A percentile compares a stretch with the other conserved stretches of the same genome.
These are phyloP conservation scores for Hammondia hammondi DNA, from an alignment of 169 alveolate genomes.

Conservation along the genomic window DNA sequence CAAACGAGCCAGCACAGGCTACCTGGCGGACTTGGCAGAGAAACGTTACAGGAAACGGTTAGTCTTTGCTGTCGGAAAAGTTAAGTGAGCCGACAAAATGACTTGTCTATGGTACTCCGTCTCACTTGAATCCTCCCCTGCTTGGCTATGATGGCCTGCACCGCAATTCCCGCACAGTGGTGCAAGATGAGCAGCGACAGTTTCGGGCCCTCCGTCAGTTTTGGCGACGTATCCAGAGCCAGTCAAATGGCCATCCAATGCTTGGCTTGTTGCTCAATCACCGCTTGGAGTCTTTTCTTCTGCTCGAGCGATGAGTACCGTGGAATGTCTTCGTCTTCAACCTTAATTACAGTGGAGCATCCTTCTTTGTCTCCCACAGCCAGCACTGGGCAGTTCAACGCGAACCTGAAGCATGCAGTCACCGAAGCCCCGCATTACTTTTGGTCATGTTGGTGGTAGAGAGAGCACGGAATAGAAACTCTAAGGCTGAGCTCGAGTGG, in stretches of 20 bases:
- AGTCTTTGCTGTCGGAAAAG: too few species aligned
- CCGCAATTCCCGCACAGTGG: too few species aligned
- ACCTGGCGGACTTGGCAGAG: too few species aligned
- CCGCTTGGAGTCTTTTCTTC: constrained; percentile 43
- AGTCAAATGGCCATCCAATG: background rate
- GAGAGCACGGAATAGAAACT: background rate
- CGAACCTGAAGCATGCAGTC: constrained; percentile 81
- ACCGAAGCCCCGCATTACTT: background rate
- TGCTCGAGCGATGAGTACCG: constrained; percentile 53
- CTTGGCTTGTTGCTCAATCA: background rate
- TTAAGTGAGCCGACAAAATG: too few species aligned
- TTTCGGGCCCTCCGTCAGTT: too few species aligned
- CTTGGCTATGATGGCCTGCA: too few species aligned
- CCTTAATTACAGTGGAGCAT: constrained; percentile 84
- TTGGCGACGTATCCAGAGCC: background rate
- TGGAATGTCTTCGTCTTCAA: constrained; percentile 70
- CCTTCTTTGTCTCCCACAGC: constrained; percentile 90
- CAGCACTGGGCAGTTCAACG: constrained; percentile 84
- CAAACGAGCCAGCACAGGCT: too few species aligned
- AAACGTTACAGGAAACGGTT: too few species aligned
- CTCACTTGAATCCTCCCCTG: too few species aligned
- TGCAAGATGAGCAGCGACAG: too few species aligned
- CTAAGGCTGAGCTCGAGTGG: background rate
- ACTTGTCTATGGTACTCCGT: too few species aligned
- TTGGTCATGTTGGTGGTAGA: background rate